These are phyloP conservation scores for Cochlearia excelsa DNA, from an alignment of 345 rosid genomes.

Conservation along the genomic window DNA sequence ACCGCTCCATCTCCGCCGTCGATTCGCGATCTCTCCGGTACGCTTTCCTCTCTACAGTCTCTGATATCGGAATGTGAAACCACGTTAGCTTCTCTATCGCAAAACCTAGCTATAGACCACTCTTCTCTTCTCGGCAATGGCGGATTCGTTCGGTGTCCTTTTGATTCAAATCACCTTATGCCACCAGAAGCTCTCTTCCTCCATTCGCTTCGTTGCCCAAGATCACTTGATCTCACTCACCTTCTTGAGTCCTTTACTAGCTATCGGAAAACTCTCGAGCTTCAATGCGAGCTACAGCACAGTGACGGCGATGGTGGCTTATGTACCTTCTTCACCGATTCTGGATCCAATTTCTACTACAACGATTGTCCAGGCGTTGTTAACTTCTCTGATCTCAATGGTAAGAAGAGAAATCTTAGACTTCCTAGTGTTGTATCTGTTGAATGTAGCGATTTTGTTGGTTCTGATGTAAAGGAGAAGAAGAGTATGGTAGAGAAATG, in stretches of 20 bases:
- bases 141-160: constrained; percentile 48
- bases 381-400: constrained; percentile 39
- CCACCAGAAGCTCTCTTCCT: constrained; percentile 68
- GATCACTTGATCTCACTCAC: constrained; percentile 41
- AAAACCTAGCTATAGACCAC: constrained; percentile 37
- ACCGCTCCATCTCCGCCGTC: constrained; percentile 28
- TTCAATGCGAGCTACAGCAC: constrained; percentile 21
- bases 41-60: constrained; percentile 44
- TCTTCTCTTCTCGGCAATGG: constrained; percentile 31
- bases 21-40: constrained; percentile 40
- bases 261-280: constrained; percentile 48
- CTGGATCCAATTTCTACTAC: constrained; percentile 52
- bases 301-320: constrained; percentile 26
- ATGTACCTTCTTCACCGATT: constrained; percentile 49
- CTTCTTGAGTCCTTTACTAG: constrained; percentile 42
- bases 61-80: constrained; percentile 44
- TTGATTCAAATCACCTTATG: constrained; percentile 60
- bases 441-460: constrained; percentile 52
- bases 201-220: constrained; percentile 70
- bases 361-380: constrained; percentile 69
- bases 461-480: constrained; percentile 26
- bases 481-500: constrained; percentile 16
- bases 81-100: constrained; percentile 38
- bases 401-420: constrained; percentile 33
- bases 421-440: constrained; percentile 55